A percentile compares a stretch with the other conserved stretches of the same genome.
phyloP scores from a whole-genome alignment of 2,329 filamentous ascomycete species.

The Gnomoniopsis sp. region DNA sequence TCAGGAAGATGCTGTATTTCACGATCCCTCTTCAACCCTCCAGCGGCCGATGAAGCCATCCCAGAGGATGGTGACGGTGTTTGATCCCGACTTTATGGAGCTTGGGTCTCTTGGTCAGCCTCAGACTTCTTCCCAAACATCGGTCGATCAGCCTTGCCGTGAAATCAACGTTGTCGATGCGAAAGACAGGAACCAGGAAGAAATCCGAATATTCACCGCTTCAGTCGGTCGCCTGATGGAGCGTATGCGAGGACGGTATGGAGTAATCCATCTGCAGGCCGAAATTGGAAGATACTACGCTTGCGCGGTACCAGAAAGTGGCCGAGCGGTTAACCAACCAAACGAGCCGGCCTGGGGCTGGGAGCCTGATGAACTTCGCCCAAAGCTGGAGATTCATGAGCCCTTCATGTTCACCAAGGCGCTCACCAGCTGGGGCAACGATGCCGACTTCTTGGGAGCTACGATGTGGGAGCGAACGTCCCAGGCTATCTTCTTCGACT shows the following conservation, averaged over 20 bases:
- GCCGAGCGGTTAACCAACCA: constrained; percentile 23
- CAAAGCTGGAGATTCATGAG: constrained; percentile 18
- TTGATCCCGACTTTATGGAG: not conserved
- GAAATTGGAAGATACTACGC: constrained; percentile 29
- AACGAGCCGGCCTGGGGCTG: constrained; percentile 23
- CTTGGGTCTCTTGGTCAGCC: not conserved
- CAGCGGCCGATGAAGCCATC: not conserved
- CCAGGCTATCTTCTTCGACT: constrained; percentile 15
- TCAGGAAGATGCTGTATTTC: not conserved
- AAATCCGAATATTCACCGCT: not conserved
- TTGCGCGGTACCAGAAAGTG: constrained; percentile 17
- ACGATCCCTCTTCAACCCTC: not conserved
- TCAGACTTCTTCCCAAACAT: not conserved
- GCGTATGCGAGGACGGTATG: not conserved
- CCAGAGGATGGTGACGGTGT: not conserved
- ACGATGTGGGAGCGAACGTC: constrained; percentile 18
- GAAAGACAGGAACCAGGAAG: not conserved
- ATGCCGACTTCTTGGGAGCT: constrained; percentile 21
- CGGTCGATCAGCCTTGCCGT: not conserved
- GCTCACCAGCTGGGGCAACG: constrained; percentile 25
- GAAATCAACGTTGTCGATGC: not conserved
- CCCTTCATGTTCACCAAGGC: constrained; percentile 27
- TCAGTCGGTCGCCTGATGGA: constrained; percentile 4
- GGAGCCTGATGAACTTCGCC: constrained; percentile 17
- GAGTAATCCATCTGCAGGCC: constrained; percentile 22